Percentiles rank a stretch among this genome's conserved stretches.
Conservation (phyloP, 805 yeast species). For the Starmera pachycereana region DNA sequence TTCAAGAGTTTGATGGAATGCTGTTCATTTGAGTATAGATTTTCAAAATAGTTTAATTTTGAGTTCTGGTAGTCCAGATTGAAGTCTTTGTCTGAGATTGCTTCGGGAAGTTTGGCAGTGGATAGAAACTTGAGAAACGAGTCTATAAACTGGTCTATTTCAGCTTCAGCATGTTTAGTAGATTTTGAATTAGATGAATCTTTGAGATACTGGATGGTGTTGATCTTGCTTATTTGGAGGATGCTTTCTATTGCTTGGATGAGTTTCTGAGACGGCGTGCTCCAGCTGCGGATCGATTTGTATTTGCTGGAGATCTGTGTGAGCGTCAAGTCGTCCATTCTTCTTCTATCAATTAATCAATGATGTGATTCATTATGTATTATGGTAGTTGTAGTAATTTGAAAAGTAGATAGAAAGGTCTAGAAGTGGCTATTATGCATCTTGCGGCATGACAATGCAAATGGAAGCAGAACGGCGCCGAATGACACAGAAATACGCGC, state of each 20-base stretch:
- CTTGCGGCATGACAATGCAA: too few relatives aligned
- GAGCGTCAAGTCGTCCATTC: slow-evolving; percentile 7
- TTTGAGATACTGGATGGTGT: slow-evolving; percentile 2
- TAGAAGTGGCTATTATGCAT: too few relatives aligned
- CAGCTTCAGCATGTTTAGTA: not conserved
- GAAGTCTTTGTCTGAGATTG: slow-evolving; percentile 7
- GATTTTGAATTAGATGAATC: not conserved
- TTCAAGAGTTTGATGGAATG: slow-evolving; percentile 8
- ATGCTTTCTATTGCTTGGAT: slow-evolving; percentile 5
- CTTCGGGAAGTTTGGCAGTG: slow-evolving; percentile 8
- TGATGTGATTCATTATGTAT: too few relatives aligned
- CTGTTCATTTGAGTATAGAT: slow-evolving; percentile 11
- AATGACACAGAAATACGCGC: too few relatives aligned
- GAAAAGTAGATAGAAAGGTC: too few relatives aligned
- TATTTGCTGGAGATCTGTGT: slow-evolving; percentile 12
- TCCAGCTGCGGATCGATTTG: slow-evolving; percentile 10
- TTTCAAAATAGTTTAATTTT: slow-evolving; percentile 8
- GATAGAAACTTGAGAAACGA: not conserved
- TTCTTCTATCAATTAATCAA: too few relatives aligned
- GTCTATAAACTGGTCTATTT: not conserved
- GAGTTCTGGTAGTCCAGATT: slow-evolving; percentile 13
- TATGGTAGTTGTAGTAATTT: too few relatives aligned
- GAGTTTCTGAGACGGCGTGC: slow-evolving; percentile 5
- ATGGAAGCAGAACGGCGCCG: too few relatives aligned
- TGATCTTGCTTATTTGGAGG: slow-evolving; percentile 9